Evolutionary conservation across 306 rosid genomes (phyloP), one percentile per base, ranked within the genome.

Genomic region (Pterocarpus santalinus): DNA sequence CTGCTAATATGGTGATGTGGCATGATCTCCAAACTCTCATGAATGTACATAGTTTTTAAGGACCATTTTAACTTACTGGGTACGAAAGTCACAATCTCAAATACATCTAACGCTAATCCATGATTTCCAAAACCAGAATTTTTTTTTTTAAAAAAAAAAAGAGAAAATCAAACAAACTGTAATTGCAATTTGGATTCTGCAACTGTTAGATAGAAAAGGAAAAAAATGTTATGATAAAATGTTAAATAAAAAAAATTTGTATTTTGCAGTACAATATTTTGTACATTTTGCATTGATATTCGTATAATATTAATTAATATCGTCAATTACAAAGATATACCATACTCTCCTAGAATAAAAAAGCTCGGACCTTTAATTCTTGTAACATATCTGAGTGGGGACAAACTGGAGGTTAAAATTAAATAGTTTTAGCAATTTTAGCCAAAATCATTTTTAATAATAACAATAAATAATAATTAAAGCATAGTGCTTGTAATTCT

Each of bases 151-250:
- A 32, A 63, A 47, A 47, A 47, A 47, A 47, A 47, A 47, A 47
- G 2, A 10, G 2, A 47, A 43, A 12, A 65, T 0, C 41, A 38
- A 60, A 77, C 10, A 65, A 17, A 53, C 15, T 64, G 28, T 41
- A 78, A 51, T 51, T 77, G 44, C 53, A 64, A 64, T 46, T 47
- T 63, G 16, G 12, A 17, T 28, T 68, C 10, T 71, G 44, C 44
- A 47, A 71, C 39, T 62, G 74, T 67, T 51, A 14, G 51, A 34
- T 1, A 71, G 46, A 47, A 78, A 2, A 14, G 68, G 52, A 62
- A 71, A 61, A 35, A 33, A 79, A 55, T 43, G 17, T 14, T 22
- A 14, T 6, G 5, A 46, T n/a, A 69, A 14, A 9, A 58, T 30
- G 17, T 22, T 17, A 17, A 16, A 16, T 28, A 13, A 8, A 77